These are phyloP conservation scores for Chenopodium quinoa DNA, from an alignment of 148 eudicot genomes.

Conservation along the genomic window DNA sequence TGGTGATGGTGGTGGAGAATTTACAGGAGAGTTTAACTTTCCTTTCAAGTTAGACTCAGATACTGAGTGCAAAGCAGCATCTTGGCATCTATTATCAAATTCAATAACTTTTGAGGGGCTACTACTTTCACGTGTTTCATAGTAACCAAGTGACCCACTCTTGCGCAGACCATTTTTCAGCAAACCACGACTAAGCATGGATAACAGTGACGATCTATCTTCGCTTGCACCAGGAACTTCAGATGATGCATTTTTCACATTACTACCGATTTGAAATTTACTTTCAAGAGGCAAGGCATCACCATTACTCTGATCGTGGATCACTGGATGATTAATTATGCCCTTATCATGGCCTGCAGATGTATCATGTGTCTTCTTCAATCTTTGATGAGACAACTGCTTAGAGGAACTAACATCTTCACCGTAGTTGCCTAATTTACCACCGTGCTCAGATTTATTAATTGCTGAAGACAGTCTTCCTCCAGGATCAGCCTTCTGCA, in stretches of 20 bases:
- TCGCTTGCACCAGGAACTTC: constrained; percentile 30
- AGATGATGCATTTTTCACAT: constrained; percentile 27
- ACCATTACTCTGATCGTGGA: constrained; percentile 22
- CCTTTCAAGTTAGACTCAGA: constrained; percentile 36
- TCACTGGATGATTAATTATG: constrained; percentile 14
- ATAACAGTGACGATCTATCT: constrained; percentile 47
- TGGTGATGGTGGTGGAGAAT: constrained; percentile 84
- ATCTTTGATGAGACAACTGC: constrained; percentile 34
- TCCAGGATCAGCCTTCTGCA: constrained; percentile 23
- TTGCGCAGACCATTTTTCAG: constrained; percentile 55
- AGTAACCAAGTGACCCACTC: constrained; percentile 39
- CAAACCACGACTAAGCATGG: constrained; percentile 49
- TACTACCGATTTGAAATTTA: constrained; percentile 23
- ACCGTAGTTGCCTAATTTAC: constrained; percentile 21
- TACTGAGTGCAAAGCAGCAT: constrained; percentile 23
- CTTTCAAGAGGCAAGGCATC: constrained; percentile 26
- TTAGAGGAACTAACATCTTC: constrained; percentile 29
- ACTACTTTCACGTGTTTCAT: constrained; percentile 31
- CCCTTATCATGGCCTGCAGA: constrained; percentile 26
- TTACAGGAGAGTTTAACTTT: constrained; percentile 34
- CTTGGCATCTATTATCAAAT: constrained; percentile 24
- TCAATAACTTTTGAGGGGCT: constrained; percentile 27
- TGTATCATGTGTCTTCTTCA: constrained; percentile 31
- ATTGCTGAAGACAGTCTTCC: constrained; percentile 27
- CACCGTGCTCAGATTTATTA: constrained; percentile 25